A percentile compares a stretch with the other conserved stretches of the same genome.
These are phyloP conservation scores for Metschnikowia peoriensis DNA, from an alignment of 805 yeast species.

Conservation along the genomic window DNA sequence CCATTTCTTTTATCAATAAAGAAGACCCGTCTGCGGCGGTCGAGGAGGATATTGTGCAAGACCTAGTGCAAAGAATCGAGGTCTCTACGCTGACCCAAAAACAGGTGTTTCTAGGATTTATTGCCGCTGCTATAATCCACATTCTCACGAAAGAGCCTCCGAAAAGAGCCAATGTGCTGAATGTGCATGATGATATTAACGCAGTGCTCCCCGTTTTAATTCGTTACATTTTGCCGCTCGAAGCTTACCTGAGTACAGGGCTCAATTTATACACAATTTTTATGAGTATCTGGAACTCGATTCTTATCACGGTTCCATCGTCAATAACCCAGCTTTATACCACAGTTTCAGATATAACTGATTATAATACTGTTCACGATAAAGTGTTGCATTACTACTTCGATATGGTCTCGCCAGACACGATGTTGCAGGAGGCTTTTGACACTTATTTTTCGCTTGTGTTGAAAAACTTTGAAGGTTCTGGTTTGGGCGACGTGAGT, in stretches of 20 bases:
- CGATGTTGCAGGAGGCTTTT: constrained; percentile 8
- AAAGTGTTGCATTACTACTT: constrained; percentile 24
- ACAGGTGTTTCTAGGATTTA: constrained; percentile 31
- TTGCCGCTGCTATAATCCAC: constrained; percentile 39
- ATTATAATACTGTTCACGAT: constrained; percentile 27
- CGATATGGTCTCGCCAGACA: constrained; percentile 9
- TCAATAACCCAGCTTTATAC: constrained; percentile 25
- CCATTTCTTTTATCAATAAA: constrained; percentile 23
- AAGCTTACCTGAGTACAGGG: constrained; percentile 23
- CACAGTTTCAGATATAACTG: constrained; percentile 23
- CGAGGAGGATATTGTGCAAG: constrained; percentile 22
- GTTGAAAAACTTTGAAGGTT: constrained; percentile 10
- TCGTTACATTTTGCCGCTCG: constrained; percentile 24
- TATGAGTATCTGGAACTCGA: constrained; percentile 26
- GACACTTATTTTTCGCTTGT: constrained; percentile 15
- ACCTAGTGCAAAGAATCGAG: constrained; percentile 30
- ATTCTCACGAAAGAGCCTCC: constrained; percentile 27
- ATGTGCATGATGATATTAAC: constrained; percentile 14
- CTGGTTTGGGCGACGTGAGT: neutral
- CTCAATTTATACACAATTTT: constrained; percentile 20
- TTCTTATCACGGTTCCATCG: constrained; percentile 17
- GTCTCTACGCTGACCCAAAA: constrained; percentile 23
- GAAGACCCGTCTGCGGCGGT: constrained; percentile 14
- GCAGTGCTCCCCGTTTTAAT: constrained; percentile 23
- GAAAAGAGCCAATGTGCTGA: constrained; percentile 17